These are phyloP conservation scores for Phaffia tasmanica DNA, from an alignment of 768 basidiomycete species.

Conservation along the genomic window DNA sequence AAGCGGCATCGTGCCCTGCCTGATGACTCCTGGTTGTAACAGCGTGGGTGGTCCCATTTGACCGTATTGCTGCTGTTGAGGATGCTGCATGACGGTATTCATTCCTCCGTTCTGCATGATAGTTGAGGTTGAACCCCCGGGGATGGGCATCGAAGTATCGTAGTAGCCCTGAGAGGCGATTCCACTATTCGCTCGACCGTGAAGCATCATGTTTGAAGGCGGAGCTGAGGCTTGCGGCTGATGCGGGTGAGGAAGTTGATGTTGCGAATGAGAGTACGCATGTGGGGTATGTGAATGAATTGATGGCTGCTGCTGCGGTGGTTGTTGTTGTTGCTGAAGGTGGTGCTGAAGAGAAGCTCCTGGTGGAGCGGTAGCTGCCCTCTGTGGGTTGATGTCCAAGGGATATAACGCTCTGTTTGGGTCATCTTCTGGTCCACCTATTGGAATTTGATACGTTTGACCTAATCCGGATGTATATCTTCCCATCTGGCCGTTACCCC, in stretches of 20 bases:
- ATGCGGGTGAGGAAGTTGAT: background rate
- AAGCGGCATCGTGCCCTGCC: background rate
- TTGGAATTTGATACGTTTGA: constrained; percentile 3
- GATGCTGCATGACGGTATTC: background rate
- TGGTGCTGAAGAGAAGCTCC: background rate
- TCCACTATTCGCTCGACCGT: constrained; percentile 2
- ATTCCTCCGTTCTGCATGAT: background rate
- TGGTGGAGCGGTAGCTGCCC: constrained; percentile 2
- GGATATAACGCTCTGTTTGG: background rate
- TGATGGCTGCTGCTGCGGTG: constrained; percentile 2
- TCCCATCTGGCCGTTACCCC: background rate
- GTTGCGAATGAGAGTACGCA: background rate
- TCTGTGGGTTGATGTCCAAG: no score
- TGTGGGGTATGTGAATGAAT: background rate
- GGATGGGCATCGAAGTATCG: background rate
- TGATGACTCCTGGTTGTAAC: background rate
- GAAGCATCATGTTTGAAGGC: background rate
- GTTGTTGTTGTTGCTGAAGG: background rate
- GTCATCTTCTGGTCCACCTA: background rate
- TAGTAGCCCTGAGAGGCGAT: constrained; percentile 3
- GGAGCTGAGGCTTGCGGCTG: constrained; percentile 4
- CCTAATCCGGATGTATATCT: constrained; percentile 6
- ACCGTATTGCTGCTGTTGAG: background rate
- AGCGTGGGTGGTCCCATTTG: no score
- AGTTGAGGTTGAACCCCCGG: background rate